Conservation (phyloP, 768 basidiomycete species). For the Hygrophorus russula region DNA sequence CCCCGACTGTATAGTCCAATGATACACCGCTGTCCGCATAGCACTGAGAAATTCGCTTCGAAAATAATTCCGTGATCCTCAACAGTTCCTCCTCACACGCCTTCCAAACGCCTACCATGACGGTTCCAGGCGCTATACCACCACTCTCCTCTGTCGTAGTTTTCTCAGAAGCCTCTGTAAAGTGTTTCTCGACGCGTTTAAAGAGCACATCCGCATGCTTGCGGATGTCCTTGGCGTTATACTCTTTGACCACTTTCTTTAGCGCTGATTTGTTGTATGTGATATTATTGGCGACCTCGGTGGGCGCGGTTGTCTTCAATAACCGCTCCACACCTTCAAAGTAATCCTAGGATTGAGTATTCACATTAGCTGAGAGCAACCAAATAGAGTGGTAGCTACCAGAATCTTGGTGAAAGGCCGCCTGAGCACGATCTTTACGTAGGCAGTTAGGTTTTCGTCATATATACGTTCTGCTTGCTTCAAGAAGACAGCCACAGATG, state of each 20-base stretch:
- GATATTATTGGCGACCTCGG: constrained; percentile 64
- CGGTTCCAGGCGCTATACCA: constrained; percentile 46
- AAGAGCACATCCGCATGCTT: constrained; percentile 80
- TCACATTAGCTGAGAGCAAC: neutral
- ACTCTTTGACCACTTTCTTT: constrained; percentile 83
- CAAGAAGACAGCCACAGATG: constrained; percentile 51
- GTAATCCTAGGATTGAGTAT: constrained; percentile 57
- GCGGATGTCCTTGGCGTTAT: constrained; percentile 77
- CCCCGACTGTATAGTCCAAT: constrained; percentile 63
- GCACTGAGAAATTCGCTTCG: constrained; percentile 60
- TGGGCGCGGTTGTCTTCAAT: constrained; percentile 65
- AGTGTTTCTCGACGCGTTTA: constrained; percentile 94
- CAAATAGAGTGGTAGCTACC: constrained; percentile 31
- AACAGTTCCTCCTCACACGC: constrained; percentile 81
- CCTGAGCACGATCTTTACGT: constrained; percentile 79
- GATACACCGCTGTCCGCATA: constrained; percentile 64
- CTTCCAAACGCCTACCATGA: constrained; percentile 81
- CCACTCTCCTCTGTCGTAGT: constrained; percentile 42
- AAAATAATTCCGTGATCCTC: constrained; percentile 60
- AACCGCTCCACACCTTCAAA: constrained; percentile 90
- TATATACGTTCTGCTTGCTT: constrained; percentile 74
- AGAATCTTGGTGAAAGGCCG: constrained; percentile 81
- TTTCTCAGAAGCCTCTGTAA: constrained; percentile 71
- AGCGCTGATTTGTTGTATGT: constrained; percentile 67
- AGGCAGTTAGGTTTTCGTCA: constrained; percentile 79